phyloP scores from a whole-genome alignment of 306 rosid genomes.

The Psophocarpus tetragonolobus region DNA sequence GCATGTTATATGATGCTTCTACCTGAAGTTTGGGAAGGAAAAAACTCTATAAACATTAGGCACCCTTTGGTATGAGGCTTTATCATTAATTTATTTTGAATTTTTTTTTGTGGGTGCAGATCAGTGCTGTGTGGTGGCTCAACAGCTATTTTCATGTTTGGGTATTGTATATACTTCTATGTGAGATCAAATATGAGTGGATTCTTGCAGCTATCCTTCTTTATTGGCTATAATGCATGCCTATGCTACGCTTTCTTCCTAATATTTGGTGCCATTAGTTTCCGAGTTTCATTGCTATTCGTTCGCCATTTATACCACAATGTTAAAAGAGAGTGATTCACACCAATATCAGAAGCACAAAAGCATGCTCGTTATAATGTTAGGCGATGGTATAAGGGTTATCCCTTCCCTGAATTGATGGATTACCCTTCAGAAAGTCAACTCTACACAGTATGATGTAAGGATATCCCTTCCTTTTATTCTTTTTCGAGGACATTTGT shows the following conservation, averaged over 20 bases:
- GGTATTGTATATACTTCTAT: slow-evolving; percentile 68
- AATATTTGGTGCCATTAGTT: slow-evolving; percentile 72
- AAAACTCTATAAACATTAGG: neutral
- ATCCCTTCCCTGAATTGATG: neutral
- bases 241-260: slow-evolving; percentile 80
- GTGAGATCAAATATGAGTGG: slow-evolving; percentile 72
- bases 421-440: slow-evolving; percentile 20
- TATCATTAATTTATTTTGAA: neutral
- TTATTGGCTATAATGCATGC: slow-evolving; percentile 82
- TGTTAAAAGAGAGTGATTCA: slow-evolving; percentile 77
- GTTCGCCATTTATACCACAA: slow-evolving; percentile 62
- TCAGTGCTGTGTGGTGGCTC: slow-evolving; percentile 80
- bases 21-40: neutral
- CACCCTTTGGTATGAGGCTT: neutral
- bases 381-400: neutral
- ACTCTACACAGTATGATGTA: neutral
- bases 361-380: neutral
- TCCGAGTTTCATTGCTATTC: slow-evolving; percentile 64
- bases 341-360: slow-evolving; percentile 20
- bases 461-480: slow-evolving; percentile 21
- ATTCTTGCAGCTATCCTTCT: slow-evolving; percentile 71
- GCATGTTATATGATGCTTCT: neutral
- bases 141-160: slow-evolving; percentile 72
- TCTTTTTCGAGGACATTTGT: slow-evolving; percentile 19
- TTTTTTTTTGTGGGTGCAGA: slow-evolving; percentile 53